Evolutionary conservation across 1,284 basidiomycete species (phyloP).

Genomic region (Irpex sp.): DNA sequence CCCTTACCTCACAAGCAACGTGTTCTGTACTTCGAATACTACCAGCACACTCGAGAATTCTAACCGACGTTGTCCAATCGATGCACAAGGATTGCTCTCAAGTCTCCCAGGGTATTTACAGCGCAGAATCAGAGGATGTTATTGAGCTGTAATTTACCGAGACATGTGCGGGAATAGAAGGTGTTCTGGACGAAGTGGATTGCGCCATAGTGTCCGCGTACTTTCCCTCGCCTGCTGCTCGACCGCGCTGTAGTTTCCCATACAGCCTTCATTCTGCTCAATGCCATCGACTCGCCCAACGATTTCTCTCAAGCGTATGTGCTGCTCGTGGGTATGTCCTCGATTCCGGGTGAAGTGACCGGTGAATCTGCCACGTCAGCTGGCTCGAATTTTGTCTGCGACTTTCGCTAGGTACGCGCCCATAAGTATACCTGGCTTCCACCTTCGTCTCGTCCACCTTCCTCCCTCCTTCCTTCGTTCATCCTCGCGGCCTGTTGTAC

Average conservation of each 20-base stretch:
- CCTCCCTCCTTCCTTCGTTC: slow-evolving; percentile 5
- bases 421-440: slow-evolving; percentile 3
- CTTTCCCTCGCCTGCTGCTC: background rate
- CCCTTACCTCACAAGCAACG: no score
- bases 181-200: background rate
- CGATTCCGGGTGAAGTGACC: background rate
- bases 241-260: background rate
- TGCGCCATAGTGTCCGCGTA: background rate
- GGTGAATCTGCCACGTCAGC: slow-evolving; percentile 19
- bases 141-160: background rate
- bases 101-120: background rate
- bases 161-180: background rate
- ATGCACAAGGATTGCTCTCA: background rate
- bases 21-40: no score
- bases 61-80: background rate
- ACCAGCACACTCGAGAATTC: background rate
- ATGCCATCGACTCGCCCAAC: background rate
- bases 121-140: background rate
- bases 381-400: slow-evolving; percentile 11
- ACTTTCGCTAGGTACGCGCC: background rate
- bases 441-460: background rate
- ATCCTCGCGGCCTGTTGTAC: slow-evolving; percentile 13
- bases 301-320: background rate
- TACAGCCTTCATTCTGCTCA: background rate
- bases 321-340: slow-evolving; percentile 7